A percentile compares a stretch with the other conserved stretches of the same genome.
phyloP scores from a whole-genome alignment of 805 yeast species.

The Starmerella floris region DNA sequence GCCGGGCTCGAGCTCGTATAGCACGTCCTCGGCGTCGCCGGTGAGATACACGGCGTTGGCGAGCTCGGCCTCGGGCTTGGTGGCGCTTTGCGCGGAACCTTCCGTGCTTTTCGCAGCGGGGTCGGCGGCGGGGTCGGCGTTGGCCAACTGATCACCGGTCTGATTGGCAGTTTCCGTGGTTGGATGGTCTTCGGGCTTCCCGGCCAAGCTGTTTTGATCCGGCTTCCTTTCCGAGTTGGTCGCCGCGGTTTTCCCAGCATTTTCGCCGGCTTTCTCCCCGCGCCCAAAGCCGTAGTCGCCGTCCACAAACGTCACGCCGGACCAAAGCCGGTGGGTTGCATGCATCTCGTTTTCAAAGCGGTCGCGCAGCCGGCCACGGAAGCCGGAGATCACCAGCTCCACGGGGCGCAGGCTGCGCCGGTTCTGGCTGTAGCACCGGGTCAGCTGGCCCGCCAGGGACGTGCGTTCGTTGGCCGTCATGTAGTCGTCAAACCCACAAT shows the following conservation, averaged over 20 bases:
- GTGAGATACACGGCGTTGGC: slow-evolving; percentile 47
- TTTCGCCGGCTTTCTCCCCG: slow-evolving; percentile 17
- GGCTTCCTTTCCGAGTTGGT: too few relatives aligned
- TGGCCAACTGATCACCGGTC: not conserved
- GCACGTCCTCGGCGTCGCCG: slow-evolving; percentile 68
- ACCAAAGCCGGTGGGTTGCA: slow-evolving; percentile 54
- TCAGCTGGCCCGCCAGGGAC: slow-evolving; percentile 66
- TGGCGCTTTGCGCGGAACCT: not conserved
- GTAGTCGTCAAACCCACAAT: slow-evolving; percentile 80
- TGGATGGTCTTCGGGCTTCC: too few relatives aligned
- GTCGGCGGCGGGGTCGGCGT: not conserved
- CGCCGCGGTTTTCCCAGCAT: not conserved
- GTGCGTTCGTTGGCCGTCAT: slow-evolving; percentile 64
- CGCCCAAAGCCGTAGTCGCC: slow-evolving; percentile 22
- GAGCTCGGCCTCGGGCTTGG: not conserved
- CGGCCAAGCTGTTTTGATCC: too few relatives aligned
- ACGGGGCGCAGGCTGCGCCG: slow-evolving; percentile 46
- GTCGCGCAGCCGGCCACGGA: slow-evolving; percentile 48
- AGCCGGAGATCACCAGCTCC: slow-evolving; percentile 47
- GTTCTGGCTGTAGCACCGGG: slow-evolving; percentile 70
- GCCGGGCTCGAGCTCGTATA: slow-evolving; percentile 52
- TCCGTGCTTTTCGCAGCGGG: not conserved
- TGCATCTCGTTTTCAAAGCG: slow-evolving; percentile 54
- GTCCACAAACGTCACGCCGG: slow-evolving; percentile 40
- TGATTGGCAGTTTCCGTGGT: not conserved